Base-by-base conservation (phyloP, 2,329 filamentous ascomycete genomes). In the Aspergillus hortae region DNA sequence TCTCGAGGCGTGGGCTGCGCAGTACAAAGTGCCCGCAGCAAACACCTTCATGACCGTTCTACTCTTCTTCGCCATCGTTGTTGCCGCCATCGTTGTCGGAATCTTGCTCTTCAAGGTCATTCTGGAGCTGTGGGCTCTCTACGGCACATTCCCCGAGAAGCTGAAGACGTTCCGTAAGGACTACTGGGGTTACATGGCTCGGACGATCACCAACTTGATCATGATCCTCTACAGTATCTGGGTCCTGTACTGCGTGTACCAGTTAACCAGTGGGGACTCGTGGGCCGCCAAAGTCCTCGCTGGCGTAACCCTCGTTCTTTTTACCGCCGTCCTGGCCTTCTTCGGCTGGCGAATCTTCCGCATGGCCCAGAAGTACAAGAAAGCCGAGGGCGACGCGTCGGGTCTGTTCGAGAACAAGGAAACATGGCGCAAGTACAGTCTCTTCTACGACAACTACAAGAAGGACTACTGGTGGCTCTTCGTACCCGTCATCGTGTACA, bases 391-490 rank as follows among this genome's bases (percentile, higher is more conserved):
- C 52, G 88, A 92, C 66, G 73, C 81, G 0, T 78, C 80, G 14
- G 83, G 77, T 11, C 80, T 99, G 7, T 97, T 91, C 71, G 89
- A 96, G 54, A 82, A 97, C 74, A 95, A 94, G 77, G 83, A 88
- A 53, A 86, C 87, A 38, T 96, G 94, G 92, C 81, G 90, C 69
- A 95, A 94, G 77, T 99, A 99, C 80, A 94, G 89, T 64, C 80
- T 96, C 56, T 97, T 99, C 76, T 99, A 99, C 77, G 94, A 97
- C 65, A 87, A 87, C 62, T 97, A 96, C 80, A 91, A 90, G 76
- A 90, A 89, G 72, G 84, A 86, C 62, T 96, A 92, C 77, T 99
- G 94, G 94, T 97, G 92, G 92, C 74, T 96, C 21, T 97, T 99
- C 67, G 81, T 97, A 12, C 94, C 94, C 0, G 79, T 82, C 55